Evolutionary conservation across 345 rosid species (phyloP), one percentile per base, ranked within the genome.

Genomic region (Noccaea caerulescens): DNA sequence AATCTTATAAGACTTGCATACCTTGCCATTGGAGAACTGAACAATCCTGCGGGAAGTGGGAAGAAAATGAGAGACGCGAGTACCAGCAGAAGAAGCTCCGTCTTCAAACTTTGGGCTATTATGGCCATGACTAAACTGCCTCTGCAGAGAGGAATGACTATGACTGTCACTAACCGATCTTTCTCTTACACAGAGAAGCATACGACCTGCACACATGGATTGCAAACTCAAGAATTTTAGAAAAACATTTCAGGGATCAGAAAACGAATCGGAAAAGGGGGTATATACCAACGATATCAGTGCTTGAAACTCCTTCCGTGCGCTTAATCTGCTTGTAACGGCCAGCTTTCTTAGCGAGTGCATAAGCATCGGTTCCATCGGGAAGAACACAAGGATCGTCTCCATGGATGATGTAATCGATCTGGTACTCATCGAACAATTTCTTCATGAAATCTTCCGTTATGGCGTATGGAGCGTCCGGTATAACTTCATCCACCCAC

Each of bases 261-360:
- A 27, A 72, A 56, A 14, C 3, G 14, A 71, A 55, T 36, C 4
- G 5, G 64, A 63, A 59, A 36, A 7, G 12, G 10, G 44, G 55
- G 13, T 23, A 0, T 20, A 61, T 88, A 93, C 98, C 98, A 81
- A 93, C 90, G 86, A 93, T 93, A 84, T 93, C 98, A 12, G 98
- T 93, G 86, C 98, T 93, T 58, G 98, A 93, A 69, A 93, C 98
- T 3, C 98, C 98, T 86, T 93, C 98, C 0, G 98, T 93, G 34
- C 98, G 96, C 78, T 90, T 93, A 53, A 93, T 93, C 83, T 93
- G 97, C 88, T 88, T 90, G 90, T 90, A 93, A 27, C 92, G 90
- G 32, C 97, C 92, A 47, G 84, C 98, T 60, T 80, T 85, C 86
- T 90, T 93, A 50, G 98, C 98, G 61, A 76, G 72, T 45, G 88